Evolutionary conservation across 2,329 filamentous ascomycete genomes (phyloP), one percentile per base, ranked within the genome.

Genomic region (Talaromyces sp.): DNA sequence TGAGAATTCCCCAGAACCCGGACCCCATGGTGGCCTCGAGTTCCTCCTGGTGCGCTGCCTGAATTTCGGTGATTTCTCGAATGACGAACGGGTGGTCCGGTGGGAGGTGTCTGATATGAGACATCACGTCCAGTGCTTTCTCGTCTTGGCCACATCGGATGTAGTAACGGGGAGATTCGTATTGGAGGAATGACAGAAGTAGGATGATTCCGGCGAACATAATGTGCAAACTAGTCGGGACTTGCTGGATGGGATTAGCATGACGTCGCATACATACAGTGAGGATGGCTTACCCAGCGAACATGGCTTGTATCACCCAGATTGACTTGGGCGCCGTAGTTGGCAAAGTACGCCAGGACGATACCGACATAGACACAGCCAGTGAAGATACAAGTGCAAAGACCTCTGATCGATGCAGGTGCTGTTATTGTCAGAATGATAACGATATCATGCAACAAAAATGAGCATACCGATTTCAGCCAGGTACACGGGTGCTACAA

Each of bases 301-400:
- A 71, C 68, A 27, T 72, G 69, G n/a, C 78, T 77, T 61, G 73
- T 71, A 51, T 77, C 70, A 19, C 79, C 78, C 65, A 77, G 80
- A 68, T 85, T 78, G 27, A 84, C 71, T 28, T 80, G 77, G n/a
- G 78, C 80, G 15, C 86, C 86, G 70, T 87, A 89, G 72, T 87
- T 89, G 62, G 88, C 85, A 68, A 92, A 93, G 76, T 92, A 93
- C 9, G 88, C 89, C 17, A 93, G 80, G 68, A 93, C 88, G 64
- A 92, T 91, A 27, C 89, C 90, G 58, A 90, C 75, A 70, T 93
- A 93, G 25, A 93, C 90, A 56, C 88, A 81, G 0, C 86, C 87
- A 0, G 86, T 85, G 71, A 90, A 90, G 28, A 87, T 81, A 68
- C 86, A 88, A 1, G 89, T 91, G 70, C 88, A 92, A 25, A 93